Percentiles rank a stretch among this genome's conserved stretches.
These are phyloP conservation scores for Diaporthe sp. DNA, from an alignment of 2,329 filamentous ascomycete genomes.

Conservation along the genomic window DNA sequence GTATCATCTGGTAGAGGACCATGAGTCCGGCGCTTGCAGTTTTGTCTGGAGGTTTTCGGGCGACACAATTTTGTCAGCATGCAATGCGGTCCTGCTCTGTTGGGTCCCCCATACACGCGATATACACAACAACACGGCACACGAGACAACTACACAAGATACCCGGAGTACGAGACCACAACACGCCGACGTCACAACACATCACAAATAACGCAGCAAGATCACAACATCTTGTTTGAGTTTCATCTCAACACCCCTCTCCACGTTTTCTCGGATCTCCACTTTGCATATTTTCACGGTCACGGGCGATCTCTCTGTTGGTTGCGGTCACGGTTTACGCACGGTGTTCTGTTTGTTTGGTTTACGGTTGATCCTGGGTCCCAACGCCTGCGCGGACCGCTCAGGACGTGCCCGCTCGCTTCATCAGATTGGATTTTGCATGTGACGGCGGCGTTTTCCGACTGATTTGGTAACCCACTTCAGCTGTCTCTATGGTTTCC, in stretches of 20 bases:
- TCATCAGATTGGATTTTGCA: constrained; percentile 34
- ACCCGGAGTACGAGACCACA: constrained; percentile 45
- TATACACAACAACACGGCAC: constrained; percentile 38
- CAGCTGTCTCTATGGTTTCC: constrained; percentile 7
- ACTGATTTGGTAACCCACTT: not conserved
- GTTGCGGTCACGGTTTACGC: constrained; percentile 34
- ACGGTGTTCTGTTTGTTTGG: constrained; percentile 15
- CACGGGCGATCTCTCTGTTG: constrained; percentile 28
- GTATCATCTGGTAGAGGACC: constrained; percentile 20
- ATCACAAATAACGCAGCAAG: constrained; percentile 6
- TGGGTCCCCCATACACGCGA: constrained; percentile 17
- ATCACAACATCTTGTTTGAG: constrained; percentile 16
- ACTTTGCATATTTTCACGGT: constrained; percentile 36
- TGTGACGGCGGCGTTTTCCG: constrained; percentile 35
- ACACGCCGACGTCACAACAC: constrained; percentile 31
- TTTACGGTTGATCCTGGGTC: constrained; percentile 17
- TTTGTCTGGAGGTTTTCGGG: not conserved
- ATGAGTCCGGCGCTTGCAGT: not conserved
- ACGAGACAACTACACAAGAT: constrained; percentile 44
- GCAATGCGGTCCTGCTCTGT: not conserved
- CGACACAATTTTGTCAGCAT: constrained; percentile 4
- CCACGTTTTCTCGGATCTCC: constrained; percentile 37
- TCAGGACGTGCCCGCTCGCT: constrained; percentile 14
- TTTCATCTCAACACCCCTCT: constrained; percentile 43
- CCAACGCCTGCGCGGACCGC: constrained; percentile 3